Evolutionary conservation across 495 filamentous ascomycete species (phyloP).

Genomic region (Penicillium waksmanii): DNA sequence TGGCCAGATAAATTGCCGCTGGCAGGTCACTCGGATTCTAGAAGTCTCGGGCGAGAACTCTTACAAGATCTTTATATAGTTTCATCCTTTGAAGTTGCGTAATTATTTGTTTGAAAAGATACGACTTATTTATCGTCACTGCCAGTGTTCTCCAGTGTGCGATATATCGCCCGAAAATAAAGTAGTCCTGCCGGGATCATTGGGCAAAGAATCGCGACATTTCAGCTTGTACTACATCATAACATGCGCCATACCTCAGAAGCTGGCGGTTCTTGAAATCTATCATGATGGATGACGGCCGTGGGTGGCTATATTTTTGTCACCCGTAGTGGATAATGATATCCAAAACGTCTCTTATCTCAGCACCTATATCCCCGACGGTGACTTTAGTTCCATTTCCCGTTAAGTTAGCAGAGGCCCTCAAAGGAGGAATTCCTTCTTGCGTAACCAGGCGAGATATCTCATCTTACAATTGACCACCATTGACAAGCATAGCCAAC

Average conservation of each 20-base stretch:
- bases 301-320: conserved; percentile 27
- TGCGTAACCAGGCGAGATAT: conserved; percentile 22
- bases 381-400: conserved; percentile 30
- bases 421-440: conserved; percentile 23
- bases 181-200: conserved; percentile 26
- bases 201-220: conserved; percentile 29
- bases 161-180: conserved; percentile 20
- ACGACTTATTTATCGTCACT: no score
- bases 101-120: no score
- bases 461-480: conserved; percentile 30
- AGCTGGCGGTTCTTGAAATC: conserved; percentile 30
- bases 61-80: no score
- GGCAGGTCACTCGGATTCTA: no score
- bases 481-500: conserved; percentile 34
- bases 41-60: no score
- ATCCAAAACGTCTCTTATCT: conserved; percentile 28
- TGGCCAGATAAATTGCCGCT: no score
- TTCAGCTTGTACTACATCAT: conserved; percentile 34
- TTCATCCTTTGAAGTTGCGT: background rate
- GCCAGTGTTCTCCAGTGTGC: no score
- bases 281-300: conserved; percentile 37
- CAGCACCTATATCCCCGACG: conserved; percentile 36
- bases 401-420: conserved; percentile 35
- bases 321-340: conserved; percentile 38
- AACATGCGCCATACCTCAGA: conserved; percentile 39